Conservation (phyloP, 2,329 filamentous ascomycete species). For the Penicillium sp. region DNA sequence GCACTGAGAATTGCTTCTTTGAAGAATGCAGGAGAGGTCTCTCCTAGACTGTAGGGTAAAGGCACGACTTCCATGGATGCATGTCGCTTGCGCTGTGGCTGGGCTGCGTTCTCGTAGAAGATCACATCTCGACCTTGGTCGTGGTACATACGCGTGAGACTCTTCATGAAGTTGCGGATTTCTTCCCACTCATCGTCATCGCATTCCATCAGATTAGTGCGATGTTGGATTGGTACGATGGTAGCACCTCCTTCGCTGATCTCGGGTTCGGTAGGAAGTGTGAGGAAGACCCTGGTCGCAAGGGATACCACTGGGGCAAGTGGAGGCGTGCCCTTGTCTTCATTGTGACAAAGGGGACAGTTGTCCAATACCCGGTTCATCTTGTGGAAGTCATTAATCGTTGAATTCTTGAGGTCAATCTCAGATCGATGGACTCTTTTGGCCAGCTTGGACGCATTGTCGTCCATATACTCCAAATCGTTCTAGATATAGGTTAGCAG, state of each 20-base stretch:
- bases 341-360: slow-evolving; percentile 90
- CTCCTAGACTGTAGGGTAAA: slow-evolving; percentile 86
- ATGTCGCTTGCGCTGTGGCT: slow-evolving; percentile 74
- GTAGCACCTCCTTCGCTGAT: slow-evolving; percentile 78
- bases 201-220: slow-evolving; percentile 88
- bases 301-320: slow-evolving; percentile 82
- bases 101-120: slow-evolving; percentile 96
- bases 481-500: slow-evolving; percentile 48
- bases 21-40: slow-evolving; percentile 91
- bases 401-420: slow-evolving; percentile 79
- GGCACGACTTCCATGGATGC: slow-evolving; percentile 84
- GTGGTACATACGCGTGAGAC: slow-evolving; percentile 88
- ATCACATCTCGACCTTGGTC: slow-evolving; percentile 87
- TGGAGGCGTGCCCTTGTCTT: slow-evolving; percentile 75
- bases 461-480: slow-evolving; percentile 95
- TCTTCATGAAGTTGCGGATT: slow-evolving; percentile 98
- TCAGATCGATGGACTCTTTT: slow-evolving; percentile 85
- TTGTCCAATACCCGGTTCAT: slow-evolving; percentile 81
- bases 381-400: slow-evolving; percentile 85
- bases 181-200: slow-evolving; percentile 99
- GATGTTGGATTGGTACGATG: slow-evolving; percentile 85
- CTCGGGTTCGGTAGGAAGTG: slow-evolving; percentile 85
- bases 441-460: slow-evolving; percentile 88
- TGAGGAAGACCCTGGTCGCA: slow-evolving; percentile 82
- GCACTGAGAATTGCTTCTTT: slow-evolving; percentile 84